Evolutionary conservation across 352 stramenopile species (phyloP), one percentile per base, ranked within the genome.

Genomic region (Globisporangium nodosum): DNA sequence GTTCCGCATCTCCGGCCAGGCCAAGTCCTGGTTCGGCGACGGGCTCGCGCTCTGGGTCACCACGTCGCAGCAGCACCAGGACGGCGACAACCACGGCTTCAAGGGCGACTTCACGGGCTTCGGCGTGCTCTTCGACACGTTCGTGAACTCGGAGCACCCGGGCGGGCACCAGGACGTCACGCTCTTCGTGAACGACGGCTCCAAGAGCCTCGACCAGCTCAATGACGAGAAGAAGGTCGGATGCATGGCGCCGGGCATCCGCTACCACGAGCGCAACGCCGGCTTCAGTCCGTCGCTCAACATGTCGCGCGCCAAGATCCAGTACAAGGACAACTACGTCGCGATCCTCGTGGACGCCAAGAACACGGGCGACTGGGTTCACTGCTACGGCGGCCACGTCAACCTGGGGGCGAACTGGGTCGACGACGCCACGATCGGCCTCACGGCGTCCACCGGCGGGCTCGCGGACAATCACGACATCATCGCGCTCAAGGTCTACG

Each of bases 381-480:
- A 78, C 45, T 94, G 82, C 65, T 77, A 92, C 60, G 64, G 48
- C 65, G 71, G 78, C 49, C 54, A 76, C 45, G 54, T 91, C 6
- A 65, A 58, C 30, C 70, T 94, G 12, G 64, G 65, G 5, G 59
- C 76, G 5, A 66, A 78, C 20, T 92, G 78, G 80, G 64, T 87
- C 54, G 63, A 77, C n/a, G 67, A 90, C 40, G 76, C 82, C 21
- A 84, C 75, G 52, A 63, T 94, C 30, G 85, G 85, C 8, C 66
- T 94, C 54, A 88, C 85, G n/a, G 81, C 82, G 16, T 90, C 82
- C 7, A 94, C 85, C 1, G 85, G 85, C 43, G 78, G 78, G n/a
- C 69, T 94, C 18, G 85, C 85, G 9, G 83, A 94, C 61, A 94
- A 91, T 66, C 85, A 94, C 68, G 85, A 94, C 45, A 71, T 94